These are phyloP conservation scores for Ophiostoma angusticollis DNA, from an alignment of 2,329 filamentous ascomycete genomes.

Conservation along the genomic window DNA sequence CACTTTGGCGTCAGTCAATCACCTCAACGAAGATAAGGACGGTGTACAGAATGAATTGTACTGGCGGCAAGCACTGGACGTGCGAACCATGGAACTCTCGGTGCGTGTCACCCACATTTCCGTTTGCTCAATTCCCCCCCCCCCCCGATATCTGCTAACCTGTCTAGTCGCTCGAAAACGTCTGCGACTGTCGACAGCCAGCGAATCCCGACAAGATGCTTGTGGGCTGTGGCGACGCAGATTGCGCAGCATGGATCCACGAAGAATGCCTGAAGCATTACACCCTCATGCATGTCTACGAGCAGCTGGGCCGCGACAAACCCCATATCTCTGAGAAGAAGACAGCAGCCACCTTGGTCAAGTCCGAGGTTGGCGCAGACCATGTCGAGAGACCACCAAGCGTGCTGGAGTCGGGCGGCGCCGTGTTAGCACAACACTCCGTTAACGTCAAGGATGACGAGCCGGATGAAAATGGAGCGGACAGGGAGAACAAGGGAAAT, in stretches of 20 bases:
- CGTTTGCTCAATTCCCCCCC: no score
- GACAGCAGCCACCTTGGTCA: constrained; percentile 17
- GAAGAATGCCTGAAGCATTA: constrained; percentile 48
- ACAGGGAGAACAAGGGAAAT: constrained; percentile 26
- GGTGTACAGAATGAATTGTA: constrained; percentile 47
- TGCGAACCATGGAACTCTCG: constrained; percentile 42
- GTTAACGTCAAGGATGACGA: constrained; percentile 39
- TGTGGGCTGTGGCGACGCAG: constrained; percentile 41
- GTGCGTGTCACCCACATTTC: constrained; percentile 31
- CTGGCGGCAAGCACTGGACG: constrained; percentile 52
- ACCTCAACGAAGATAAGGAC: constrained; percentile 59
- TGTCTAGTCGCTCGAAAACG: constrained; percentile 38
- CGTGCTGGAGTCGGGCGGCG: constrained; percentile 37
- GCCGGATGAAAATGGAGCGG: constrained; percentile 16
- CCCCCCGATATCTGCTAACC: not conserved
- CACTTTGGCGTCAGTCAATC: constrained; percentile 44
- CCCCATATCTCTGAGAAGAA: constrained; percentile 29
- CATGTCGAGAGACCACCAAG: constrained; percentile 35
- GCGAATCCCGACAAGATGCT: constrained; percentile 50
- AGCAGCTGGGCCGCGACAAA: constrained; percentile 36
- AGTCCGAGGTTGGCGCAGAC: constrained; percentile 17
- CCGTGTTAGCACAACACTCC: constrained; percentile 35
- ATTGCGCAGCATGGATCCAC: constrained; percentile 50
- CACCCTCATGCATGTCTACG: constrained; percentile 36
- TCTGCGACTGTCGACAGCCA: constrained; percentile 46